Evolutionary conservation across 228 moss, liverwort and hornwort genomes (phyloP).

Genomic region (Sphagnum magellanicum): DNA sequence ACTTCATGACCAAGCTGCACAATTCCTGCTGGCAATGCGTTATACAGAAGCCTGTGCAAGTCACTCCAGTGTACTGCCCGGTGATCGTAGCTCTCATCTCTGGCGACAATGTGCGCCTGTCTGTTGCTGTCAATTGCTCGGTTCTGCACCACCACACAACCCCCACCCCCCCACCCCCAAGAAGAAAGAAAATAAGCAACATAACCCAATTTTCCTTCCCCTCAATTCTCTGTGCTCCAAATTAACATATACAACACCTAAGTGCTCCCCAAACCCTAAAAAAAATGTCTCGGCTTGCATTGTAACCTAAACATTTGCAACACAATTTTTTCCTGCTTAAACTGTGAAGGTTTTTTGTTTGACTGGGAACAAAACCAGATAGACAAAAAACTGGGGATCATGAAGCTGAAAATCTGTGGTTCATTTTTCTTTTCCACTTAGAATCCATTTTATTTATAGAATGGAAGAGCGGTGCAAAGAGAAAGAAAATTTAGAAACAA

Average conservation of each 20-base stretch:
- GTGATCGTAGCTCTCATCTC: slow-evolving; percentile 57
- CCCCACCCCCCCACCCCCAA: neutral
- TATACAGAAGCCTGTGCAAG: slow-evolving; percentile 57
- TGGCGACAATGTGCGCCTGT: slow-evolving; percentile 20
- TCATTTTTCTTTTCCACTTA: too few relatives aligned
- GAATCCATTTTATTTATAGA: too few relatives aligned
- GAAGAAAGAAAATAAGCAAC: neutral
- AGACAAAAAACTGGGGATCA: too few relatives aligned
- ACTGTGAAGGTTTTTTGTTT: too few relatives aligned
- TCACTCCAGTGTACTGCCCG: slow-evolving; percentile 85
- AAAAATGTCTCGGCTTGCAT: neutral
- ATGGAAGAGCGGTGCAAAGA: too few relatives aligned
- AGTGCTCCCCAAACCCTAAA: too few relatives aligned
- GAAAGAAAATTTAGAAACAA: too few relatives aligned
- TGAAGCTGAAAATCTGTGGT: too few relatives aligned
- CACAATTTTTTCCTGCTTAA: too few relatives aligned
- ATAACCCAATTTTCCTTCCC: neutral
- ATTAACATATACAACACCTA: too few relatives aligned
- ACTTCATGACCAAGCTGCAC: slow-evolving; percentile 75
- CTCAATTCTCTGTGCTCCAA: too few relatives aligned
- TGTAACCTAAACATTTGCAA: neutral
- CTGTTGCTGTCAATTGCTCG: slow-evolving; percentile 42
- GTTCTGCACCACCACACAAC: slow-evolving; percentile 46
- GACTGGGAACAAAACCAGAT: too few relatives aligned
- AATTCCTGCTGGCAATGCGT: slow-evolving; percentile 65